Evolutionary conservation across 108 stramenopile species (phyloP), one percentile per base, ranked within the genome.

Genomic region (Hondaea fermentalgiana): DNA sequence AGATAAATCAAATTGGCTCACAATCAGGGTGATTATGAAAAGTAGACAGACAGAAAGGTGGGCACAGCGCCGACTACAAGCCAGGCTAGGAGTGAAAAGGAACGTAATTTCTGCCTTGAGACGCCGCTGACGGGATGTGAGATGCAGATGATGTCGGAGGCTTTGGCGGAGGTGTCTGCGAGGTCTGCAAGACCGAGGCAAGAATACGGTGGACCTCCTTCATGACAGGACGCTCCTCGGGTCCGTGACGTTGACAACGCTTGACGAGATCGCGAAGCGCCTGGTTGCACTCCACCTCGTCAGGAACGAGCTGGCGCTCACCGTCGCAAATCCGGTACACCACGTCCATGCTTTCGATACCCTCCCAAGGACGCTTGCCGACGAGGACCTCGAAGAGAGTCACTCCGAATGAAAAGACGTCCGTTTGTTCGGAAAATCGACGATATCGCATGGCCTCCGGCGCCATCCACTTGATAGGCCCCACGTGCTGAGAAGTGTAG

Each of bases 381-480:
- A 59, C 69, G 49, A 90, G 72, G 47, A 92, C 57, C 60, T 92
- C 91, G 47, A 45, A 89, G 72, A 92, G 53, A 14, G 55, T 44
- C 72, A 90, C 90, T 12, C 91, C 91, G 60, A 92, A 92, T 21
- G 88, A 53, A 23, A 89, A 92, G 16, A 89, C 91, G 55, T 92
- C 91, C 5, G 88, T 47, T 53, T n/a, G 51, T 21, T 44, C 90
- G 23, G 72, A 47, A 76, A 25, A 51, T 0, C 16, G 0, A 23
- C 16, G 5, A n/a, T 35, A 5, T 55, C 10, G 58, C 87, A 91
- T 87, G 17, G 90, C 92, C 88, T 91, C 92, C 47, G 92, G 90
- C 5, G 88, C 88, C 71, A 83, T 90, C 92, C 92, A 92, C 89
- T 72, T 69, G 49, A 90, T 92, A 29, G 90, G 90, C 5, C 90